Conservation (phyloP, 352 stramenopile species). For the Phytophthora ramorum region DNA sequence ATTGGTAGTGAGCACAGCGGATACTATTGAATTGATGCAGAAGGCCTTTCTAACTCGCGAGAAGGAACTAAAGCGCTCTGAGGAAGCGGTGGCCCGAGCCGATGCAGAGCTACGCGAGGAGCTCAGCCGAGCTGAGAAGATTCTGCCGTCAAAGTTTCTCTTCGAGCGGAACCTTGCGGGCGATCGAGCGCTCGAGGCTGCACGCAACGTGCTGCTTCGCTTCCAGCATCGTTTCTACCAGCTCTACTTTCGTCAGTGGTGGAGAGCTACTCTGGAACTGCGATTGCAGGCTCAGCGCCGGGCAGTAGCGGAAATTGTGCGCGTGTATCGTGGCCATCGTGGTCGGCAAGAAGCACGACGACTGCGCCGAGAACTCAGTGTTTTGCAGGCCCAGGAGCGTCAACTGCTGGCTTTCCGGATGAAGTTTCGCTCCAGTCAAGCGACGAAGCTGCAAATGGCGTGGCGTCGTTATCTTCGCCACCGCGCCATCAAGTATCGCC, state of each 20-base stretch:
- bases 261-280: constrained; percentile 21
- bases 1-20: background rate
- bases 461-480: constrained; percentile 49
- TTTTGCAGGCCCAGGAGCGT: constrained; percentile 32
- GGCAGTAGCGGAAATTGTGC: constrained; percentile 40
- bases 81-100: constrained; percentile 37
- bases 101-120: constrained; percentile 35
- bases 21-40: constrained; percentile 32
- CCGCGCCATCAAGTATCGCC: constrained; percentile 25
- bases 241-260: constrained; percentile 54
- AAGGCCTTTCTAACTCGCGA: constrained; percentile 17
- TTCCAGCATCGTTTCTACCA: constrained; percentile 66
- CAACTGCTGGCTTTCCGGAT: constrained; percentile 50
- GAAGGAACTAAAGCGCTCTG: constrained; percentile 30
- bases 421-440: constrained; percentile 53
- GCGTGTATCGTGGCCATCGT: constrained; percentile 53
- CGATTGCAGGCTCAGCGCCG: constrained; percentile 37
- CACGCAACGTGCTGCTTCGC: constrained; percentile 45
- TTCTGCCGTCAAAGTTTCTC: constrained; percentile 60
- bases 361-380: constrained; percentile 35
- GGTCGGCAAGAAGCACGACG: constrained; percentile 32
- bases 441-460: constrained; percentile 54
- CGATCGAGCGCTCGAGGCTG: constrained; percentile 50
- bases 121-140: constrained; percentile 37
- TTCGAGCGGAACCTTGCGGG: constrained; percentile 64